Evolutionary conservation across 257 asterid species (phyloP).

Genomic region (Solanum phureja): DNA sequence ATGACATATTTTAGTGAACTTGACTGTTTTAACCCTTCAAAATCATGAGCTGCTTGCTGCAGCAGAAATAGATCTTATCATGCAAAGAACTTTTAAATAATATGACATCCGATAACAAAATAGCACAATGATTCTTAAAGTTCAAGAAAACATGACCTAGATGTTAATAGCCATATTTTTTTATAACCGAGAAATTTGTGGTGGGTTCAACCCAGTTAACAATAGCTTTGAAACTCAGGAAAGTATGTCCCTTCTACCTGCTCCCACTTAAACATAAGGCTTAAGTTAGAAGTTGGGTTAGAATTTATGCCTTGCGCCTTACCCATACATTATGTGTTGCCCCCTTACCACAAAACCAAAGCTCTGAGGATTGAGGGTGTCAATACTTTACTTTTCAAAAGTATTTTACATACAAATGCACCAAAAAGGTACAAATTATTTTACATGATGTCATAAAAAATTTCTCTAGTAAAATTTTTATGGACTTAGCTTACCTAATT

Average conservation of each 20-base stretch:
- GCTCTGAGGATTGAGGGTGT: neutral
- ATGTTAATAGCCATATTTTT: neutral
- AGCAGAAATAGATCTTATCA: conserved; percentile 5
- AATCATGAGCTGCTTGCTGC: conserved; percentile 59
- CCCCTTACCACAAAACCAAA: neutral
- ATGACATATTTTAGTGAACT: conserved; percentile 22
- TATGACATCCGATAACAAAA: neutral
- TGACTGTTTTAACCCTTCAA: conserved; percentile 42
- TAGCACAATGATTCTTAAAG: neutral
- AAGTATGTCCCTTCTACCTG: neutral
- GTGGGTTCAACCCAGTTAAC: neutral
- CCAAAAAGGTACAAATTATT: neutral
- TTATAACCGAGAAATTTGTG: neutral
- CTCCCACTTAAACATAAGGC: neutral
- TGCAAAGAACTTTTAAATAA: neutral
- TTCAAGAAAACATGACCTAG: neutral
- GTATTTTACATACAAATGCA: neutral
- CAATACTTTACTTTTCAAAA: neutral
- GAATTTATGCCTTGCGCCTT: neutral
- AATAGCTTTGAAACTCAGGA: neutral
- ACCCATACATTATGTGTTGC: neutral
- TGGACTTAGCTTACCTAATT: no score
- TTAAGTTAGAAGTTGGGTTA: neutral
- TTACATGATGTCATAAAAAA: no score
- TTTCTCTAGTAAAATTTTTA: no score